A percentile compares a stretch with the other conserved stretches of the same genome.
These are phyloP conservation scores for Blastomyces silverae DNA, from an alignment of 2,329 filamentous ascomycete species.

Conservation along the genomic window DNA sequence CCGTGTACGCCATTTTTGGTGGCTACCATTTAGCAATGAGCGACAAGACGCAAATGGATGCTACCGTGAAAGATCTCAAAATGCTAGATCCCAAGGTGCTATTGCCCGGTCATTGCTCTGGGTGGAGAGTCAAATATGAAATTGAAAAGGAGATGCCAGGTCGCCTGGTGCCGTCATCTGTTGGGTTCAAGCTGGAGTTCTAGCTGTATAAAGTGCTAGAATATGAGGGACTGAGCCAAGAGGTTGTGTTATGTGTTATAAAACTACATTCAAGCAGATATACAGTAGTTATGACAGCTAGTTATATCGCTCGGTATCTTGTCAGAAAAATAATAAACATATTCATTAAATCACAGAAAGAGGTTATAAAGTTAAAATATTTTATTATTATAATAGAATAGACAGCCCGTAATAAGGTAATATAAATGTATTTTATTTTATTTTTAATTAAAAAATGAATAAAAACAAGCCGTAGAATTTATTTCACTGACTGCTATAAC, in stretches of 20 bases:
- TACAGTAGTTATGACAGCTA: no score
- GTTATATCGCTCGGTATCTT: no score
- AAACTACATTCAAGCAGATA: neutral
- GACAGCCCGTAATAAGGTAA: no score
- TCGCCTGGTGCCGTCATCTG: slow-evolving; percentile 46
- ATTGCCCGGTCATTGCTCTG: slow-evolving; percentile 51
- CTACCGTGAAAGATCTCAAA: slow-evolving; percentile 46
- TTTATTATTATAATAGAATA: no score
- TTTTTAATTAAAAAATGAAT: no score
- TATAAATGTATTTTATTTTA: no score
- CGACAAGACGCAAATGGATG: slow-evolving; percentile 39
- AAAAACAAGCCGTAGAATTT: no score
- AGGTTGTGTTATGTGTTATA: neutral
- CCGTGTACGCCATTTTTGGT: slow-evolving; percentile 48
- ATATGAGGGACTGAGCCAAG: no score
- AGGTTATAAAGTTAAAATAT: no score
- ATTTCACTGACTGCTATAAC: no score
- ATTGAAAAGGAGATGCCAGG: slow-evolving; percentile 50
- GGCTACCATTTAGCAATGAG: slow-evolving; percentile 50
- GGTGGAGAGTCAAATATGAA: slow-evolving; percentile 50
- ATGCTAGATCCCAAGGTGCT: slow-evolving; percentile 44
- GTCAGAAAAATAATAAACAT: no score
- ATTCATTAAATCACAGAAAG: no score
- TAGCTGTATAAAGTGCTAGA: slow-evolving; percentile 17
- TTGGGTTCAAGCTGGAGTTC: slow-evolving; percentile 42